These are phyloP conservation scores for Phytophthora citrophthora DNA, from an alignment of 352 stramenopile species.

Conservation along the genomic window DNA sequence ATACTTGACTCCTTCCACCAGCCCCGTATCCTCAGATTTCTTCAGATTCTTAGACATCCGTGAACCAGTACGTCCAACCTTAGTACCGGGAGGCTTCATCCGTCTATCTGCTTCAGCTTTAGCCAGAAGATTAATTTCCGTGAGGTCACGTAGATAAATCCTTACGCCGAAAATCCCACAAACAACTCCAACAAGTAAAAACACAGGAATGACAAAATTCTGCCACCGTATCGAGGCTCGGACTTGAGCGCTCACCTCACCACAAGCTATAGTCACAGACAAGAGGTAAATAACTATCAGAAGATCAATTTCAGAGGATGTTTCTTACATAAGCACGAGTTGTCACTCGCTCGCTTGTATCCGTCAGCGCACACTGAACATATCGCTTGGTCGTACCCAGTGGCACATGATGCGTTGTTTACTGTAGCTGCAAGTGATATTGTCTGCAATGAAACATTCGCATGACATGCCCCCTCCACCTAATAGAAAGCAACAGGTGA, in stretches of 20 bases:
- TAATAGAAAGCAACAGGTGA: slow-evolving; percentile 14
- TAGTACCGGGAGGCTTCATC: slow-evolving; percentile 36
- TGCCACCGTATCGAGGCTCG: slow-evolving; percentile 65
- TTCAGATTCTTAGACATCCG: slow-evolving; percentile 29
- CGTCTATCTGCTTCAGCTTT: slow-evolving; percentile 70
- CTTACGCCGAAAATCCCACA: slow-evolving; percentile 44
- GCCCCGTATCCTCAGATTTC: slow-evolving; percentile 25
- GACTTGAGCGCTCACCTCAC: slow-evolving; percentile 55
- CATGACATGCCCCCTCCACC: slow-evolving; percentile 54
- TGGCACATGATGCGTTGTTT: slow-evolving; percentile 42
- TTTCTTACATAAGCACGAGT: slow-evolving; percentile 61
- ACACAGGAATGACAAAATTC: slow-evolving; percentile 74
- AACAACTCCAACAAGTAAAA: slow-evolving; percentile 46
- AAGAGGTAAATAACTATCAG: neutral
- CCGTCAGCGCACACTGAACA: slow-evolving; percentile 68
- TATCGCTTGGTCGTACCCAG: slow-evolving; percentile 64
- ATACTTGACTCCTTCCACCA: slow-evolving; percentile 39
- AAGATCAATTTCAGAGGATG: slow-evolving; percentile 4
- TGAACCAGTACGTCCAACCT: slow-evolving; percentile 28
- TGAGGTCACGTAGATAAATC: slow-evolving; percentile 64
- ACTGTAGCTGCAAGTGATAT: slow-evolving; percentile 16
- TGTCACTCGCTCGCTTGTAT: slow-evolving; percentile 64
- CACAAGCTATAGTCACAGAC: slow-evolving; percentile 43
- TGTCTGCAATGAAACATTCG: slow-evolving; percentile 53
- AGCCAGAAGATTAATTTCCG: slow-evolving; percentile 62